Evolutionary conservation across 495 filamentous ascomycete genomes (phyloP).

Genomic region (Annulohypoxylon stygium): DNA sequence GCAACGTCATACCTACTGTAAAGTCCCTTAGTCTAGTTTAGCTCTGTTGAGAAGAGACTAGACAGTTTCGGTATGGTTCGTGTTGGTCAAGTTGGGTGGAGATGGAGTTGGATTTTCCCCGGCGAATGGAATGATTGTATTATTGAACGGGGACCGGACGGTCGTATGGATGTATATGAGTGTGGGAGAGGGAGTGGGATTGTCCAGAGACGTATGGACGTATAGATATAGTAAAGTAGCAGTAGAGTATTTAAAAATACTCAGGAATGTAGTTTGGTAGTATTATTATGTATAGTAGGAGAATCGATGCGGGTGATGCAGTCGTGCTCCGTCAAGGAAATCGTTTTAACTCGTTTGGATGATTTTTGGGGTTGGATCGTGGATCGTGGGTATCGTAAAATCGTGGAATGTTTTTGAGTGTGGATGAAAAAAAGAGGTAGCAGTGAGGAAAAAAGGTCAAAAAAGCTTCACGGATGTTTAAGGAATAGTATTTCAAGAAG

Average conservation of each 20-base stretch:
- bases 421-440: not conserved
- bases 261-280: not conserved
- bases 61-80: not conserved
- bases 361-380: not conserved
- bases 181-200: not conserved
- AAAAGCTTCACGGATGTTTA: not conserved
- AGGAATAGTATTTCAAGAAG: not conserved
- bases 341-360: constrained; percentile 2
- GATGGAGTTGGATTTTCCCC: not conserved
- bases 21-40: constrained; percentile 1
- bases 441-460: not conserved
- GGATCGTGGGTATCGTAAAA: constrained; percentile 3
- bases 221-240: too few relatives aligned
- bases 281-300: constrained; percentile 5
- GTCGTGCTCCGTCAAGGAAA: constrained; percentile 2
- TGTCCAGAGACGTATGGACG: not conserved
- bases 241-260: too few relatives aligned
- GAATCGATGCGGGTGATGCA: constrained; percentile 6
- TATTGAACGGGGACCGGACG: not conserved
- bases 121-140: not conserved
- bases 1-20: constrained; percentile 47
- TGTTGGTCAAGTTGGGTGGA: not conserved
- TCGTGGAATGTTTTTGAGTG: constrained; percentile 1
- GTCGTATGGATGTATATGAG: not conserved
- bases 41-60: not conserved